Evolutionary conservation across 2,329 filamentous ascomycete species (phyloP).

Genomic region (Lasiodiplodia sp.): DNA sequence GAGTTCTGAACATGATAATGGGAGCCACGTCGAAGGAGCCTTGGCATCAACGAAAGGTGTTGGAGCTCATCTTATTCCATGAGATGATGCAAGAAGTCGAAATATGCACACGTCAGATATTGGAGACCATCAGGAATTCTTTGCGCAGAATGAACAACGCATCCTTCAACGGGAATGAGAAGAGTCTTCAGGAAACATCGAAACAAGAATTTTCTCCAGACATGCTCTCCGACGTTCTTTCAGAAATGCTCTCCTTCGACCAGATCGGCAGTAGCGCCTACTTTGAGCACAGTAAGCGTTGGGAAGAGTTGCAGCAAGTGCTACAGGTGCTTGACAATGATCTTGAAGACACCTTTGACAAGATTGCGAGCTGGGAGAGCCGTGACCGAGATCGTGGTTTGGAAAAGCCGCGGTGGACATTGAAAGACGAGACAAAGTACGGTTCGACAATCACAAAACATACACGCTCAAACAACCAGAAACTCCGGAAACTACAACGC

Average conservation of each 20-base stretch:
- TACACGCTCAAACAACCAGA: slow-evolving; percentile 13
- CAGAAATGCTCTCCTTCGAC: slow-evolving; percentile 22
- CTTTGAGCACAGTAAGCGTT: slow-evolving; percentile 23
- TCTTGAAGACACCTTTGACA: slow-evolving; percentile 32
- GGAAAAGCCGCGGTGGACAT: slow-evolving; percentile 43
- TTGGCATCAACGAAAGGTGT: slow-evolving; percentile 40
- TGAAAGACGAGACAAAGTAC: slow-evolving; percentile 43
- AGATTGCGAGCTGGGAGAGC: slow-evolving; percentile 37
- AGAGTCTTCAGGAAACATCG: not conserved
- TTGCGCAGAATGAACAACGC: too few species aligned
- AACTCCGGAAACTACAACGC: not conserved
- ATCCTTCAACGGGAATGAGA: too few species aligned
- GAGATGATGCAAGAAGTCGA: slow-evolving; percentile 33
- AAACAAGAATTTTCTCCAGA: not conserved
- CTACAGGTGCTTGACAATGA: slow-evolving; percentile 35
- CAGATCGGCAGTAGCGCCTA: slow-evolving; percentile 18
- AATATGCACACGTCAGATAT: not conserved
- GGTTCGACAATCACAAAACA: slow-evolving; percentile 34
- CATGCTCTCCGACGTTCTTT: slow-evolving; percentile 7
- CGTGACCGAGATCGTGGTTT: slow-evolving; percentile 38
- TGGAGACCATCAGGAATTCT: not conserved
- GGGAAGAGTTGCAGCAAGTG: slow-evolving; percentile 32
- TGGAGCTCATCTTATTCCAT: slow-evolving; percentile 40
- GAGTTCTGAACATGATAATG: too few species aligned
- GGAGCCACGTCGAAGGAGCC: slow-evolving; percentile 2